A percentile compares a stretch with the other conserved stretches of the same genome.
phyloP scores from a whole-genome alignment of 176 grass and related monocot genomes.

The Carex myosuroides region DNA sequence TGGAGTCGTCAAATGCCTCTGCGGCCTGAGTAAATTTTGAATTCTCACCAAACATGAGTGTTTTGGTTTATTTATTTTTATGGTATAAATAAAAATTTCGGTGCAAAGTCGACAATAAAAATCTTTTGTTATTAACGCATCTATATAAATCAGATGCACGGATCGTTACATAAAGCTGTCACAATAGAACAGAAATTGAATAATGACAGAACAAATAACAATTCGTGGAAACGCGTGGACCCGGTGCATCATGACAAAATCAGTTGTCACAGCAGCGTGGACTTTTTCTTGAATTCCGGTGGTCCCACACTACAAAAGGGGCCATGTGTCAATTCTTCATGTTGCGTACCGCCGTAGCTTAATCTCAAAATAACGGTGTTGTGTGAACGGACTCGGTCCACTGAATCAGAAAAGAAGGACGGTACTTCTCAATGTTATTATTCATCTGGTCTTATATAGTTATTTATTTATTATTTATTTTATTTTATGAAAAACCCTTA shows the following conservation, averaged over 20 bases:
- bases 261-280: conserved; percentile 9
- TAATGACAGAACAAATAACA: not conserved
- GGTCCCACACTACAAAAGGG: not conserved
- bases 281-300: not conserved
- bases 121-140: not conserved
- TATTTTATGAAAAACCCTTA: too few species aligned
- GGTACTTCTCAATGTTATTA: too few species aligned
- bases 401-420: too few species aligned
- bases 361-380: not conserved
- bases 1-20: too few species aligned
- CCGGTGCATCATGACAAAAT: conserved; percentile 6
- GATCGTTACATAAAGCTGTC: not conserved
- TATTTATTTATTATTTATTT: too few species aligned
- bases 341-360: not conserved
- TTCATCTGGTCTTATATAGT: too few species aligned
- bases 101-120: not conserved
- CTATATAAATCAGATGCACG: not conserved
- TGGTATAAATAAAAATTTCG: too few species aligned
- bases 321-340: not conserved
- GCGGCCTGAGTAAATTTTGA: too few species aligned
- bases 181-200: not conserved
- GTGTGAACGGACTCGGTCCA: not conserved
- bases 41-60: too few species aligned
- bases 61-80: too few species aligned
- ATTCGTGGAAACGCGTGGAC: conserved; percentile 10